phyloP scores from a whole-genome alignment of 768 basidiomycete genomes.

The Tricholoma sp. region DNA sequence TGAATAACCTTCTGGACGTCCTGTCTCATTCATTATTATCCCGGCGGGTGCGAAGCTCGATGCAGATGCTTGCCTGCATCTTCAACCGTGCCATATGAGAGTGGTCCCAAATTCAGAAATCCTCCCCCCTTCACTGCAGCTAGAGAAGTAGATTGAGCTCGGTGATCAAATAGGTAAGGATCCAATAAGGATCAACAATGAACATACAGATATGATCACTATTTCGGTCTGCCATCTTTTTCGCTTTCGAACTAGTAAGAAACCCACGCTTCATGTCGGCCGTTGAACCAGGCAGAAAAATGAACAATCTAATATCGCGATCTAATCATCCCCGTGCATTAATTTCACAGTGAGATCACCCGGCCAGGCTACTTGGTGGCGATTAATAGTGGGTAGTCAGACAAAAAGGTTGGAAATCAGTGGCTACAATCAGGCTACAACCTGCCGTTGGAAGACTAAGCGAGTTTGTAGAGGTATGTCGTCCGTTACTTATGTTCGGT shows the following conservation, averaged over 20 bases:
- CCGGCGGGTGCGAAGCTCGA: background rate
- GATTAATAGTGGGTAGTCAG: too few species aligned
- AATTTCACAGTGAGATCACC: too few species aligned
- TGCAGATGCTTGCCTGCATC: background rate
- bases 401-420: too few species aligned
- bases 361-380: too few species aligned
- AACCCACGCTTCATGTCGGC: background rate
- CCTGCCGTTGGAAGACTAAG: too few species aligned
- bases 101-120: background rate
- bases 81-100: background rate
- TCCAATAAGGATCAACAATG: too few species aligned
- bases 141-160: background rate
- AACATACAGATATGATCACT: background rate
- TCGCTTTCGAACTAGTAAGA: constrained; percentile 1
- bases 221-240: background rate
- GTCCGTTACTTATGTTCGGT: too few species aligned
- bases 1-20: background rate
- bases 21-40: background rate
- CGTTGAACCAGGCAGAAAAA: background rate
- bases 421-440: too few species aligned
- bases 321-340: background rate
- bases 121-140: background rate
- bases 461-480: too few species aligned
- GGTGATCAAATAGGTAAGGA: background rate
- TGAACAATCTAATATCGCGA: background rate